These are phyloP conservation scores for Plectosphaerella cucumerina DNA, from an alignment of 2,329 filamentous ascomycete genomes.

Conservation along the genomic window DNA sequence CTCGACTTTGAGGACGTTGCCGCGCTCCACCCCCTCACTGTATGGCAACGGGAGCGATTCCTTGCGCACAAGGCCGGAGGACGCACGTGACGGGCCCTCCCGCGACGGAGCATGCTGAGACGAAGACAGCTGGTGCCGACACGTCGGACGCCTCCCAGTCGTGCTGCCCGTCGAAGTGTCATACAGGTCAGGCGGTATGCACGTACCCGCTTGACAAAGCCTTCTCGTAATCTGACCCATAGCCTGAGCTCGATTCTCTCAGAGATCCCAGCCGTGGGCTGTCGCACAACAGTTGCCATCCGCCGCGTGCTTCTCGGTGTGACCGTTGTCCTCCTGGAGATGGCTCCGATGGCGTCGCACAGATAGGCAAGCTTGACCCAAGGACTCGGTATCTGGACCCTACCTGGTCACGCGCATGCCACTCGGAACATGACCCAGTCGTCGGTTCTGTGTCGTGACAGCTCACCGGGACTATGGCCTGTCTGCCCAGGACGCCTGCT, in stretches of 20 bases:
- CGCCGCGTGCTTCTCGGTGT: background rate
- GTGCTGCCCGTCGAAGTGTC: background rate
- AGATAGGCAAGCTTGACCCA: too few relatives aligned
- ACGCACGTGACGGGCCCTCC: too few relatives aligned
- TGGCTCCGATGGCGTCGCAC: too few relatives aligned
- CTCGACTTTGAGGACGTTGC: too few relatives aligned
- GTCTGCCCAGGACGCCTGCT: slow-evolving; percentile 22
- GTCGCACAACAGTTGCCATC: background rate
- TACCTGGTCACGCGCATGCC: too few relatives aligned
- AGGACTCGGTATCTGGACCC: too few relatives aligned
- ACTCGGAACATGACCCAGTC: background rate
- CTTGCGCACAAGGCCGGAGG: too few relatives aligned
- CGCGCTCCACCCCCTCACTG: too few relatives aligned
- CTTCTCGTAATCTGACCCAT: background rate
- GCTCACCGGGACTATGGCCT: slow-evolving; percentile 32
- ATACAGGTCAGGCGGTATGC: background rate
- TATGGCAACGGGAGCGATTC: too few relatives aligned
- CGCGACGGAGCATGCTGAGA: too few relatives aligned
- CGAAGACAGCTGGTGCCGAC: background rate
- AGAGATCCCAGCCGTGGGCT: background rate
- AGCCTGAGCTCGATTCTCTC: background rate
- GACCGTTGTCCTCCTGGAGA: slow-evolving; percentile 17
- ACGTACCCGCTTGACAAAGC: background rate
- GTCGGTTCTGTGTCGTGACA: slow-evolving; percentile 1
- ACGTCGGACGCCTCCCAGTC: background rate